Conservation (phyloP, 805 yeast species). For the Brettanomyces nanus region DNA sequence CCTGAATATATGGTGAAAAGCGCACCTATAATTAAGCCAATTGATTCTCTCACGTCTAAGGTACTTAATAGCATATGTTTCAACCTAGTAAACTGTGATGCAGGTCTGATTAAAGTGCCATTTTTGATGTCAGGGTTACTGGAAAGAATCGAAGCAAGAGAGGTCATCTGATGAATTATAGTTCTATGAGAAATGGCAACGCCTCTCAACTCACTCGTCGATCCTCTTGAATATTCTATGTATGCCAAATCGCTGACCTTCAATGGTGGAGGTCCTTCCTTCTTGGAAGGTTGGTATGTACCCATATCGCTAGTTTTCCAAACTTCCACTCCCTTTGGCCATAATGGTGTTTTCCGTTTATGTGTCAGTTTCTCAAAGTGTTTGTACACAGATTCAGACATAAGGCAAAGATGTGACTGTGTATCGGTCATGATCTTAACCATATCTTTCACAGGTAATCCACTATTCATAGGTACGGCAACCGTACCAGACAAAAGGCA, state of each 20-base stretch:
- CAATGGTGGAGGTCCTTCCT: constrained; percentile 51
- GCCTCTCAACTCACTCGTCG: constrained; percentile 87
- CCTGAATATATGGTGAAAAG: constrained; percentile 81
- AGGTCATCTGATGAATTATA: constrained; percentile 78
- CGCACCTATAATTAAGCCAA: constrained; percentile 79
- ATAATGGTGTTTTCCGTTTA: constrained; percentile 21
- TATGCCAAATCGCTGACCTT: constrained; percentile 84
- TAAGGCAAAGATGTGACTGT: constrained; percentile 67
- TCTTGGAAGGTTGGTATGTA: constrained; percentile 48
- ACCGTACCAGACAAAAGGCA: constrained; percentile 90
- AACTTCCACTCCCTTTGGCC: constrained; percentile 69
- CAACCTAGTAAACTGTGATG: constrained; percentile 36
- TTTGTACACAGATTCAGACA: constrained; percentile 73
- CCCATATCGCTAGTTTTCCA: constrained; percentile 91
- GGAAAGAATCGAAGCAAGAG: constrained; percentile 59
- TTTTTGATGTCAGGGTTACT: constrained; percentile 37
- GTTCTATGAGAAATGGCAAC: constrained; percentile 89
- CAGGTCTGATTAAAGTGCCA: constrained; percentile 41
- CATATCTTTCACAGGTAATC: constrained; percentile 59
- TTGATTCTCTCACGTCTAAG: constrained; percentile 66
- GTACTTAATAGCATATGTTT: constrained; percentile 54
- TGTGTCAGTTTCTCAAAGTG: constrained; percentile 58
- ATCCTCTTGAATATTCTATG: constrained; percentile 84
- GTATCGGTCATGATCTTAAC: constrained; percentile 65
- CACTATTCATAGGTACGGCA: constrained; percentile 87